Conservation (phyloP, 2,329 filamentous ascomycete species). For the Lachnellula suecica region DNA sequence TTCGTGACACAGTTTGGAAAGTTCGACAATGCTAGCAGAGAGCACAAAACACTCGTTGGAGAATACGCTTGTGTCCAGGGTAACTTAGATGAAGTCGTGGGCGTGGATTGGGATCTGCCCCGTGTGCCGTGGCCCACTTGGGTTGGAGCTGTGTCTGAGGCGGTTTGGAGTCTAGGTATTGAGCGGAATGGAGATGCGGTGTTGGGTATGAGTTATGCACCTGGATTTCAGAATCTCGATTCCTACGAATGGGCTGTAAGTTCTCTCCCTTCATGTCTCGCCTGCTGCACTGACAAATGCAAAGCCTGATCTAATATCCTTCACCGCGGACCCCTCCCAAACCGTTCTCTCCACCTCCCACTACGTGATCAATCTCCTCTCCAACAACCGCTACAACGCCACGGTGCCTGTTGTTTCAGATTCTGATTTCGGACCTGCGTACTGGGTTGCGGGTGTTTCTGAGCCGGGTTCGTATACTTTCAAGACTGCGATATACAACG, state of each 20-base stretch:
- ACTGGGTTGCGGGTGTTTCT: slow-evolving; percentile 48
- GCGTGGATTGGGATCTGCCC: slow-evolving; percentile 15
- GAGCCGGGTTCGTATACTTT: slow-evolving; percentile 43
- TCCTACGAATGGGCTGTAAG: slow-evolving; percentile 28
- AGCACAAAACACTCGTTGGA: slow-evolving; percentile 24
- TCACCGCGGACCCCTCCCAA: slow-evolving; percentile 40
- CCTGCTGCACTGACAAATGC: neutral
- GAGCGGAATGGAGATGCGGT: slow-evolving; percentile 29
- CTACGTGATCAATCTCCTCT: slow-evolving; percentile 50
- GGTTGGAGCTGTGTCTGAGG: slow-evolving; percentile 28
- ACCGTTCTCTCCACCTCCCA: slow-evolving; percentile 51
- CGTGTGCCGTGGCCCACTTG: slow-evolving; percentile 21
- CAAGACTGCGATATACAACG: slow-evolving; percentile 54
- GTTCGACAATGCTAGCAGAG: slow-evolving; percentile 20
- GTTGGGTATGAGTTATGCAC: slow-evolving; percentile 27
- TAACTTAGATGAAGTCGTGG: slow-evolving; percentile 14
- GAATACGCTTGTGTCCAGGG: slow-evolving; percentile 29
- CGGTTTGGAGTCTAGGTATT: slow-evolving; percentile 24
- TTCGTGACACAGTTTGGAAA: slow-evolving; percentile 21
- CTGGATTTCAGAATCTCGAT: slow-evolving; percentile 30
- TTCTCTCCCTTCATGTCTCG: neutral
- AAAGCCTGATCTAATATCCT: slow-evolving; percentile 30
- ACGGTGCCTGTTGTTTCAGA: slow-evolving; percentile 44
- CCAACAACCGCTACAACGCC: slow-evolving; percentile 43
- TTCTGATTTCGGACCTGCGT: slow-evolving; percentile 42